Evolutionary conservation across 441 rosid species (phyloP), one percentile per base, ranked within the genome.

Genomic region (Populus hybrid): DNA sequence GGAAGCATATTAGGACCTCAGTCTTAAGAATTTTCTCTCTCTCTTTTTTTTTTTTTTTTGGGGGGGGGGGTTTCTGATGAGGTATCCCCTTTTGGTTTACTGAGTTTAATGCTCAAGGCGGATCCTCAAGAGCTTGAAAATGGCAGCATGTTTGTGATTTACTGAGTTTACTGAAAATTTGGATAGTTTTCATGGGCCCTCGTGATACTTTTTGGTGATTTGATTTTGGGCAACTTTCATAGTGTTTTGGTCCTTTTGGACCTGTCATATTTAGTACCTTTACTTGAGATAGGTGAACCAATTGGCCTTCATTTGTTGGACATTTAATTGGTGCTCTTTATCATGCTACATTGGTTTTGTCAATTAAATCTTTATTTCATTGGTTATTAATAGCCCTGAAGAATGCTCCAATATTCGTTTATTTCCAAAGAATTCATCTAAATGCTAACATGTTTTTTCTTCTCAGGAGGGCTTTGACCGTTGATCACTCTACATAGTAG

Each of bases 381-480:
- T 36, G 46, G 53, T 16, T 68, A 5, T 24, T 18, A 12, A 40
- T 69, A 32, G 28, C 30, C 53, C 50, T n/a, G n/a, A 21, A 9
- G 5, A 82, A 12, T 72, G 66, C 21, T 20, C 6, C 38, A 1
- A 28, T 3, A 50, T 1, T 26, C 23, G n/a, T 70, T 53, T 20
- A 6, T 14, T 35, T 30, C 12, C 24, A 28, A 73, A 40, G 16
- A 69, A 76, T 30, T 63, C n/a, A 18, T 67, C 76, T 80, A 32
- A 35, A n/a, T 23, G 14, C 68, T 64, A 8, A 40, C 14, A 1
- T 42, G 10, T 46, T 50, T 73, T 61, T 5, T 73, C 66, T 5
- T 63, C 7, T 8, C n/a, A 86, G 84, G 83, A 83, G 84, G 83
- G 77, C 76, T 78, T 81, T 86, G 82, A 77, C 67, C 59, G 34